phyloP scores from a whole-genome alignment of 1,139 yeast genomes.

The Saccharomyces hybrid region DNA sequence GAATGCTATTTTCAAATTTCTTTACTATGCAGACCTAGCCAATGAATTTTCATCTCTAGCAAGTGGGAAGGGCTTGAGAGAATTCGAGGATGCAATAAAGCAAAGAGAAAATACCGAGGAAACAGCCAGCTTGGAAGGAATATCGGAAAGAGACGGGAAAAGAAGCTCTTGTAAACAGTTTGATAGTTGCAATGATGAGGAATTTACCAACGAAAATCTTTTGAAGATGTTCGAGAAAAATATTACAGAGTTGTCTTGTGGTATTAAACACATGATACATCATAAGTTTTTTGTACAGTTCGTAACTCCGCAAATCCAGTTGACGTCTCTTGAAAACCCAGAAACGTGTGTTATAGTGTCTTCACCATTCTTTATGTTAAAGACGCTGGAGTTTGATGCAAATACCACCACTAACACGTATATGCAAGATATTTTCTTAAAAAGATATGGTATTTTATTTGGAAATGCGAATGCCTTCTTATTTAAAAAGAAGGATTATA shows the following conservation, averaged over 20 bases:
- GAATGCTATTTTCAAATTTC: constrained; percentile 52
- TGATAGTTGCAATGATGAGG: constrained; percentile 9
- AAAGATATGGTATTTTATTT: constrained; percentile 60
- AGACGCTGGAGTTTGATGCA: constrained; percentile 49
- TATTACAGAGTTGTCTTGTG: constrained; percentile 36
- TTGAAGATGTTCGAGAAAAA: constrained; percentile 46
- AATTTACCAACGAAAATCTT: constrained; percentile 14
- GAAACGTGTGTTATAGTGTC: constrained; percentile 61
- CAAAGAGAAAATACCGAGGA: constrained; percentile 5
- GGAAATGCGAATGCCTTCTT: constrained; percentile 68
- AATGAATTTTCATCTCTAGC: constrained; percentile 37
- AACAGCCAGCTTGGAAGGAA: constrained; percentile 1
- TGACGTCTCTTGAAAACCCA: constrained; percentile 58
- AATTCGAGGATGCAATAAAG: constrained; percentile 20
- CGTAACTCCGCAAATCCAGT: constrained; percentile 79
- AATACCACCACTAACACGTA: constrained; percentile 42
- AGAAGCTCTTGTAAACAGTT: not conserved
- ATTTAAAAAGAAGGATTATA: constrained; percentile 43
- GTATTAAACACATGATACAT: constrained; percentile 39
- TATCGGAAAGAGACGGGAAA: not conserved
- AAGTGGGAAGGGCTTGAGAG: constrained; percentile 19
- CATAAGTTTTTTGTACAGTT: constrained; percentile 66
- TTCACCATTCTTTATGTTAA: constrained; percentile 63
- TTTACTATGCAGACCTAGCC: constrained; percentile 52
- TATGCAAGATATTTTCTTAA: constrained; percentile 49